A percentile compares a stretch with the other conserved stretches of the same genome.
Conservation (phyloP, 495 filamentous ascomycete genomes). For the Glutinoglossum americanum region DNA sequence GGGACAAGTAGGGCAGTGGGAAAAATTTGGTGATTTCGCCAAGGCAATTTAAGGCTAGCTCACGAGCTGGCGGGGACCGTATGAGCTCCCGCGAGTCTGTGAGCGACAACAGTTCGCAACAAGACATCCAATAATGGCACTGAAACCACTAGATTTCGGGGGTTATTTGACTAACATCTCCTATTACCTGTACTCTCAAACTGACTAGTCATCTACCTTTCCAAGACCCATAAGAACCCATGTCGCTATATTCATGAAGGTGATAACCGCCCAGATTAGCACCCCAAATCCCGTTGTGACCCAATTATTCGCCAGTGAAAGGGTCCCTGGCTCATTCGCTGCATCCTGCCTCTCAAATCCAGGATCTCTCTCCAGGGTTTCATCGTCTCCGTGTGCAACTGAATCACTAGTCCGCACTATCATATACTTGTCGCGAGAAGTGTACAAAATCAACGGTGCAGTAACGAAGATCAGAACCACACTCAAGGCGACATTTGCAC, state of each 20-base stretch:
- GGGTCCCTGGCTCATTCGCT: neutral
- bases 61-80: too few relatives aligned
- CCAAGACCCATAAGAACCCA: neutral
- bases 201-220: too few relatives aligned
- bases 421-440: constrained; percentile 23
- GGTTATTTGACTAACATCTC: too few relatives aligned
- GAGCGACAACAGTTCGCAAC: too few relatives aligned
- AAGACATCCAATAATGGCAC: too few relatives aligned
- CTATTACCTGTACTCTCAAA: too few relatives aligned
- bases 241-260: constrained; percentile 1
- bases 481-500: constrained; percentile 22
- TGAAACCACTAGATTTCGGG: too few relatives aligned
- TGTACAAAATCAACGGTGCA: constrained; percentile 27
- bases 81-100: too few relatives aligned
- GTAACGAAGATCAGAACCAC: constrained; percentile 24
- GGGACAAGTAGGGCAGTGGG: too few relatives aligned
- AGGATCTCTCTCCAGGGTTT: too few relatives aligned
- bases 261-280: neutral
- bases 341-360: neutral
- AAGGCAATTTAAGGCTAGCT: too few relatives aligned
- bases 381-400: neutral
- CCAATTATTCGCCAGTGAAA: neutral
- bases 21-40: too few relatives aligned
- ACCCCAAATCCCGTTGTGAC: neutral
- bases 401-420: constrained; percentile 14